Evolutionary conservation across 306 rosid genomes (phyloP), one percentile per base, ranked within the genome.

Genomic region (Cicer judaicum): DNA sequence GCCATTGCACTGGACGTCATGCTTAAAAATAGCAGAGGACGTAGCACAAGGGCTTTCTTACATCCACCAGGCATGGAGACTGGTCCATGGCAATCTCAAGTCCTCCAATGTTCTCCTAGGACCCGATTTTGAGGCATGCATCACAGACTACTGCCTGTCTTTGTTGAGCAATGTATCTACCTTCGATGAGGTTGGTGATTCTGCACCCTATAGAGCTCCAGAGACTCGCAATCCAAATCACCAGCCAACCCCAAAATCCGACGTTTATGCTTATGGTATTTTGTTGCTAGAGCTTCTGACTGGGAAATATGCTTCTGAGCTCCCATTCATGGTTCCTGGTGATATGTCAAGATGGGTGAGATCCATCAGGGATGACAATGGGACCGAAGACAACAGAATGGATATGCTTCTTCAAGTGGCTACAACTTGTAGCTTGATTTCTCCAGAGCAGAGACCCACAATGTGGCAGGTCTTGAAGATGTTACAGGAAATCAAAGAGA

Each of bases 401-500:
- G 91, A 78, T 46, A 83, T 90, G 95, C 90, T 90, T 73, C 82
- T 91, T 12, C 95, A 90, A 72, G 95, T 89, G 43, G 98, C 95
- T 38, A 70, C 87, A 1, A 84, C 87, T 68, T 93, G 97, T 83
- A 82, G 95, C 79, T 38, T 86, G 62, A 78, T 81, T 36, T 90
- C 95, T 12, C 91, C 93, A 0, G 98, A 93, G 90, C 95, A 89
- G 87, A 90, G 98, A 41, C 98, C 98, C 21, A 88, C 93, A 14
- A 89, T 90, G 98, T 89, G 98, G 97, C 93, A 89, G 85, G 98
- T 93, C 79, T 82, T 93, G 89, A 93, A 90, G 88, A 90, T 89
- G 97, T 84, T 93, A 64, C 98, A 89, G 69, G 97, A 93, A 85
- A 87, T 93, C 79, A 93, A 93, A 81, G 89, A 89, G 64, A 77